Evolutionary conservation across 306 rosid genomes (phyloP).

Genomic region (Luffa aegyptiaca): DNA sequence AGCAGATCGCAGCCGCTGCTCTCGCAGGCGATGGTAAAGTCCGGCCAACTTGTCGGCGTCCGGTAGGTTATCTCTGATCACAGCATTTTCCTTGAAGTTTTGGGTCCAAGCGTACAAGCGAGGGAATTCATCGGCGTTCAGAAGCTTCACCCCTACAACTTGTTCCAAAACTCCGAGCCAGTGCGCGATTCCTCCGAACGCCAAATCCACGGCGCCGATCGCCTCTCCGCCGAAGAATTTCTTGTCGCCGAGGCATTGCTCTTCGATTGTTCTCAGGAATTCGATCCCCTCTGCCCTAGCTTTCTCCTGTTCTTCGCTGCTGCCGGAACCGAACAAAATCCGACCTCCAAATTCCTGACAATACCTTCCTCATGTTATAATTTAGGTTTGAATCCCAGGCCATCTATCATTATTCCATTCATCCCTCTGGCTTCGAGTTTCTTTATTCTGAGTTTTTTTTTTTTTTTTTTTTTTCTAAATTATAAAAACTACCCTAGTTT

Average conservation of each 20-base stretch:
- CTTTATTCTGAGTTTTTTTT: too few species aligned
- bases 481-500: too few species aligned
- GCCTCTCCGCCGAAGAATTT: conserved; percentile 23
- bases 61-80: conserved; percentile 34
- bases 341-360: not conserved
- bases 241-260: conserved; percentile 14
- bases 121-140: conserved; percentile 26
- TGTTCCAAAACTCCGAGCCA: conserved; percentile 16
- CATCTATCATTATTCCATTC: too few species aligned
- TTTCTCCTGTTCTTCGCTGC: conserved; percentile 15
- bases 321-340: not conserved
- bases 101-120: conserved; percentile 28
- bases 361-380: not conserved
- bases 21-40: not conserved
- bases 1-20: not conserved
- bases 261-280: conserved; percentile 16
- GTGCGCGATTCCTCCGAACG: conserved; percentile 9
- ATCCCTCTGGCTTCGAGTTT: too few species aligned
- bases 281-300: not conserved
- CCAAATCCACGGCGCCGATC: conserved; percentile 19
- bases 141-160: conserved; percentile 7
- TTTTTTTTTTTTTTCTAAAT: too few species aligned
- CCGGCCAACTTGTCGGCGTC: conserved; percentile 8
- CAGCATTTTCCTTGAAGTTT: conserved; percentile 26
- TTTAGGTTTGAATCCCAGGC: too few species aligned